Evolutionary conservation across 2,329 filamentous ascomycete genomes (phyloP), one percentile per base, ranked within the genome.

Genomic region (Blastomyces parvus): DNA sequence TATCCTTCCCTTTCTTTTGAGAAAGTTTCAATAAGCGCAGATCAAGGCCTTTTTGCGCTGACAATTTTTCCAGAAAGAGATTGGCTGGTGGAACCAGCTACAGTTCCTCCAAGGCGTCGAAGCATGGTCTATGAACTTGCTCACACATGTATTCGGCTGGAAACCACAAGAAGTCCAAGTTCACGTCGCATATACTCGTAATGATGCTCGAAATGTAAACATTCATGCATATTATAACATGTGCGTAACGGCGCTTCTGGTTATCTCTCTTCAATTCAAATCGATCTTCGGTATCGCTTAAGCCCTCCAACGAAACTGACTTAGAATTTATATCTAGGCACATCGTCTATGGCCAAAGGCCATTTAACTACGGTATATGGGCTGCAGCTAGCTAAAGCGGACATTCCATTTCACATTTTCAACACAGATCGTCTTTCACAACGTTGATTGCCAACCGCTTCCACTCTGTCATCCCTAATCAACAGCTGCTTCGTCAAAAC

Each of bases 111-210:
- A 69, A 22, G 67, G 67, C 14, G 64, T 68, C n/a, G 66, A 69
- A 42, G 66, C 65, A 30, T 64, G 67, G 46, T 64, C 66, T 14
- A 53, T 68, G 22, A 63, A 56, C 17, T 59, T 65, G 17, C 66
- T 66, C 38, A 64, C 58, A 3, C 62, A 62, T n/a, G 62, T 67
- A 19, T 44, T 68, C n/a, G 67, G 66, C 38, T 70, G 69, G 69
- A 55, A 30, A 9, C 40, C 52, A 19, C 17, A 40, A 14, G 60
- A 62, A 42, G 48, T 62, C 42, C 48, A 62, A 25, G 40, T 53
- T 9, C 33, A 55, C 25, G 36, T 62, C 30, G 52, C 48, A 17
- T 36, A 57, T 14, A 48, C 36, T 7, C 33, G 46, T 8, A 55
- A 52, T 13, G 60, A 62, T 30, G 48, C 52, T n/a, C 60, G n/a